These are phyloP conservation scores for Cytidiella melzeri DNA, from an alignment of 768 basidiomycete species.

Conservation along the genomic window DNA sequence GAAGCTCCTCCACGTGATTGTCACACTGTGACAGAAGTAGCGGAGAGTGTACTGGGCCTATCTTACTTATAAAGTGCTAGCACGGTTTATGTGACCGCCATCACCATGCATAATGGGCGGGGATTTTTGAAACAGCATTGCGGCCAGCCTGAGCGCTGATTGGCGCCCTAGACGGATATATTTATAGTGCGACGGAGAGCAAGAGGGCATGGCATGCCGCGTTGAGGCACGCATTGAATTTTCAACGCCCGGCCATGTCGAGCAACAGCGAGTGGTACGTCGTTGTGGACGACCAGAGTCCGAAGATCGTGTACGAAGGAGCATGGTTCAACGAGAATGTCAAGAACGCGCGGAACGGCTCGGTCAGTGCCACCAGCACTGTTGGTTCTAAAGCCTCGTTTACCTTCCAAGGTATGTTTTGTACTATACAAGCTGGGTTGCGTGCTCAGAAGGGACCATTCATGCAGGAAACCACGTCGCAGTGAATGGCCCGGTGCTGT, in stretches of 20 bases:
- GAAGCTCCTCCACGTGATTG: too few species aligned
- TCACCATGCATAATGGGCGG: not conserved
- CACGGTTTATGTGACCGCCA: not conserved
- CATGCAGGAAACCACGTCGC: constrained; percentile 15
- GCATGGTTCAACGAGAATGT: not conserved
- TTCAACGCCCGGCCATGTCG: not conserved
- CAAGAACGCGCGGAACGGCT: too few species aligned
- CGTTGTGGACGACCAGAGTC: constrained; percentile 1
- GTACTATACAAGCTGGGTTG: not conserved
- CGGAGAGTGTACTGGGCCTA: too few species aligned
- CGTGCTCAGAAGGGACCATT: not conserved
- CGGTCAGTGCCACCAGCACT: not conserved
- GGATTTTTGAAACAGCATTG: not conserved
- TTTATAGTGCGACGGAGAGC: not conserved
- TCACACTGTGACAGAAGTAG: too few species aligned
- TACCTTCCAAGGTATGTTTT: not conserved
- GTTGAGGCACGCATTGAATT: not conserved
- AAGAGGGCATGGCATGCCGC: not conserved
- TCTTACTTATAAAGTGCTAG: too few species aligned
- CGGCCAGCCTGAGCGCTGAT: too few species aligned
- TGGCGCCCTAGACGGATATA: not conserved
- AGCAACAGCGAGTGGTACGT: not conserved
- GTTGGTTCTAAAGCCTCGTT: not conserved
- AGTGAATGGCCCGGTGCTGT: constrained; percentile 13
- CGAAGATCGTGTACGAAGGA: not conserved